Evolutionary conservation across 371 early-diverging fungal species (phyloP).

Genomic region (Mortierella sp.): DNA sequence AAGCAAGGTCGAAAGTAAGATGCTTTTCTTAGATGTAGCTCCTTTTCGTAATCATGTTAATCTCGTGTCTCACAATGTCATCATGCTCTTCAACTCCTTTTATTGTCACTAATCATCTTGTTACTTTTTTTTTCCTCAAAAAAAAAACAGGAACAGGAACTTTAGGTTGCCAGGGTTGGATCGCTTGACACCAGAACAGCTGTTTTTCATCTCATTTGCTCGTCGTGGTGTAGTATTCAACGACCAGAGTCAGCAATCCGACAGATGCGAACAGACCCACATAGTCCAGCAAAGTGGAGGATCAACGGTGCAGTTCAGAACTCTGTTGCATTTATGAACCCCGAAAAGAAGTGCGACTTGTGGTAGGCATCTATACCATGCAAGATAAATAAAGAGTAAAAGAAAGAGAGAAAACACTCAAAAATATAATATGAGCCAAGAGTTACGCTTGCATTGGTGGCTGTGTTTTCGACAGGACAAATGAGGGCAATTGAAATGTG

Average conservation of each 20-base stretch:
- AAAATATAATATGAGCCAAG: no score
- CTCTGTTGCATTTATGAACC: constrained; percentile 69
- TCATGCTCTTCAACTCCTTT: background rate
- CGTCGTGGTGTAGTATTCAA: constrained; percentile 66
- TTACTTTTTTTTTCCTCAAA: background rate
- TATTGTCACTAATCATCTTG: background rate
- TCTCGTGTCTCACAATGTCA: background rate
- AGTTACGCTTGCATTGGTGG: constrained; percentile 10
- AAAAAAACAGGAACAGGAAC: constrained; percentile 28
- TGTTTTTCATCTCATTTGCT: constrained; percentile 70
- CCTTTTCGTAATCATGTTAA: no score
- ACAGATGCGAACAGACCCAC: constrained; percentile 56
- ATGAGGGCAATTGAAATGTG: no score
- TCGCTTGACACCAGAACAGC: constrained; percentile 61
- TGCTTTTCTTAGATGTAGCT: no score
- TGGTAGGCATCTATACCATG: constrained; percentile 59
- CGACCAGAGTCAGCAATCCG: constrained; percentile 57
- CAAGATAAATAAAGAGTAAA: background rate
- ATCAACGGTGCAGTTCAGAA: constrained; percentile 77
- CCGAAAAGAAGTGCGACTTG: constrained; percentile 62
- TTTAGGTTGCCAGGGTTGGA: constrained; percentile 65
- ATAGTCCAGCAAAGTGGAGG: constrained; percentile 70
- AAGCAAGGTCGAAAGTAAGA: constrained; percentile 9
- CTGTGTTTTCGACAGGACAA: no score
- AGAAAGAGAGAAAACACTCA: background rate